Percentiles rank a stretch among this genome's conserved stretches.
Evolutionary conservation across 805 yeast species (phyloP).

Genomic region (Yarrowia osloensis): DNA sequence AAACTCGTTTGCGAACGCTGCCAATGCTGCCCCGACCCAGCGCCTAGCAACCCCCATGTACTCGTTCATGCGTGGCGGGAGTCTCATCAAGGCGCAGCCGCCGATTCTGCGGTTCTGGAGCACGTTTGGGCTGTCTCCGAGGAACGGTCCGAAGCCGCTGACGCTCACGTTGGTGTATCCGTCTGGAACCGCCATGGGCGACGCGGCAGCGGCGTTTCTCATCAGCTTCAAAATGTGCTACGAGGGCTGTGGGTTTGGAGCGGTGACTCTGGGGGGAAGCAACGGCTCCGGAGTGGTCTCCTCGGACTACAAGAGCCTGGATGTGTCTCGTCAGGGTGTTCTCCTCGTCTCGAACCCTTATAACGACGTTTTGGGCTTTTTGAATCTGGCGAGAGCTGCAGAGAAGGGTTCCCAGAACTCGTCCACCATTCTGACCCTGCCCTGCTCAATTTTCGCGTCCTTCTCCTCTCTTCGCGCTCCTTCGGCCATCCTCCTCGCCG

Average conservation of each 20-base stretch:
- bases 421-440: neutral
- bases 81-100: conserved; percentile 42
- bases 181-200: conserved; percentile 35
- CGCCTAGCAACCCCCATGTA: conserved; percentile 40
- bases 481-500: neutral
- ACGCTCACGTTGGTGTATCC: conserved; percentile 40
- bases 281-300: neutral
- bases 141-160: conserved; percentile 40
- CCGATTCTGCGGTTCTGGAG: conserved; percentile 47
- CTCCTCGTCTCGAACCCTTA: neutral
- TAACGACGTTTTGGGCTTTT: neutral
- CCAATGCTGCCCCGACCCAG: conserved; percentile 5
- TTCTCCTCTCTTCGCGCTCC: neutral
- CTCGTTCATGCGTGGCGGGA: conserved; percentile 38
- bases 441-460: conserved; percentile 2
- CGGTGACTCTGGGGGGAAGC: conserved; percentile 33
- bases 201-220: conserved; percentile 37
- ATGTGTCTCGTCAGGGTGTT: neutral
- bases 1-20: conserved; percentile 7
- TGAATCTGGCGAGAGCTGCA: neutral
- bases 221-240: conserved; percentile 40
- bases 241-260: conserved; percentile 44
- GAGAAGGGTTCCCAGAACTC: neutral
- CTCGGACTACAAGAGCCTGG: neutral
- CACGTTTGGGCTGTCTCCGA: conserved; percentile 44